Evolutionary conservation across 345 rosid species (phyloP).

Genomic region (Gossypium stocksii): DNA sequence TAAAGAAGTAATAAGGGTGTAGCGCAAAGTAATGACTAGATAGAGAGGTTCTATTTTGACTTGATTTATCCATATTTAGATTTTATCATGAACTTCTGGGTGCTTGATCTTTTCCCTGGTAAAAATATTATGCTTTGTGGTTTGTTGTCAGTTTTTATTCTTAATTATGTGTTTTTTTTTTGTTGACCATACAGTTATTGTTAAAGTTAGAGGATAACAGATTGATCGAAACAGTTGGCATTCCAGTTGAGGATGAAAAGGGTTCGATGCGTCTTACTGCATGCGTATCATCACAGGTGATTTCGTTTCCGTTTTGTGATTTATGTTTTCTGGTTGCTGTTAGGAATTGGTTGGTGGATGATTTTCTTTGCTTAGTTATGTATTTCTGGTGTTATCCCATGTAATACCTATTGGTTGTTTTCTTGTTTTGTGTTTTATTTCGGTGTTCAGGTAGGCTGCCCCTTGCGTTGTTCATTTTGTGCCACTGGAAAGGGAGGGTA

Average conservation of each 20-base stretch:
- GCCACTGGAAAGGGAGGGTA: slow-evolving; percentile 98
- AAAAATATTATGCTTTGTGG: background rate
- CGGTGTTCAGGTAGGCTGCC: slow-evolving; percentile 80
- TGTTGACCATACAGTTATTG: slow-evolving; percentile 47
- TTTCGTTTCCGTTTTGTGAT: background rate
- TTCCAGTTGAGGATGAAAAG: slow-evolving; percentile 76
- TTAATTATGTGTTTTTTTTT: background rate
- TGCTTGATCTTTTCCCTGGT: background rate
- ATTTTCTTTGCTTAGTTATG: background rate
- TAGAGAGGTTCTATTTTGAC: background rate
- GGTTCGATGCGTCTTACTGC: slow-evolving; percentile 89
- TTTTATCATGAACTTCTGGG: background rate
- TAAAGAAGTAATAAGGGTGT: background rate
- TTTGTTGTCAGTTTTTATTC: background rate
- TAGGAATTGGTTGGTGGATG: background rate
- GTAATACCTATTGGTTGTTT: background rate
- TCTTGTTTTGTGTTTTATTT: slow-evolving; percentile 7
- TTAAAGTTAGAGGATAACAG: slow-evolving; percentile 78
- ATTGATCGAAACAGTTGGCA: slow-evolving; percentile 95
- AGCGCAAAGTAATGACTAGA: background rate
- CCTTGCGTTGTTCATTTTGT: slow-evolving; percentile 93
- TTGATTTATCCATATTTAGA: background rate
- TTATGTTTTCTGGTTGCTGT: background rate
- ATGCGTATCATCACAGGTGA: slow-evolving; percentile 92
- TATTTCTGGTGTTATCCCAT: background rate